Evolutionary conservation across 116 monocot genomes (phyloP), one percentile per base, ranked within the genome.

Genomic region (Cymodocea nodosa): DNA sequence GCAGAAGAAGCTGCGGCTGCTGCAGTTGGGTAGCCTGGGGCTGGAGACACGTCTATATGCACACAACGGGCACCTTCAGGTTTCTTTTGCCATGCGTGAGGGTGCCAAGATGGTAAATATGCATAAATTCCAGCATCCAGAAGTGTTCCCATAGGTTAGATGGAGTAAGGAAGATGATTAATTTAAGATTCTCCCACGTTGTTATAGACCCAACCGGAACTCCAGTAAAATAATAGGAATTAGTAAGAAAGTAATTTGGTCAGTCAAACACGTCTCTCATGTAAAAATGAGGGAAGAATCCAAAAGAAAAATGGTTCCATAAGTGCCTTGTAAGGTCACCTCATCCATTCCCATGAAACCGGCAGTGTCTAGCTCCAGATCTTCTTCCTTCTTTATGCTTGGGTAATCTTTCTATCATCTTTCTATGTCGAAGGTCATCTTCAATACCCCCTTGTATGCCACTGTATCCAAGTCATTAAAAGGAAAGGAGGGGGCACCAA

Each of bases 181-280:
- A 18, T 15, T n/a, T 23, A 44, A 51, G 52, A 40, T 25, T 51
- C 17, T 23, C 52, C 25, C 60, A 62, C 71, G 62, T 71, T 62
- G 17, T 51, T 61, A 50, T 62, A 63, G 56, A 18, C 35, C 37
- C 15, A 58, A 60, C 19, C 15, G 4, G 9, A 52, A n/a, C 12
- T 63, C 18, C 37, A 71, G 51, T 72, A 63, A 35, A 54, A 17
- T 53, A 67, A 52, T 50, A 23, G 19, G 39, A 18, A 17, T 24
- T 10, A 18, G 52, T 5, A 18, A 23, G 52, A 54, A 51, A 17
- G 51, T 62, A 48, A 64, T 73, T 73, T 65, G 71, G 37, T 17
- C 55, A 59, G 73, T 73, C 65, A 71, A 73, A 65, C 73, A 73
- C 73, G 73, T 66, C 50, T 73, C 66, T 36, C 50, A 11, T 20